Evolutionary conservation across 768 basidiomycete genomes (phyloP).

Genomic region (Holtermannia corniformis): DNA sequence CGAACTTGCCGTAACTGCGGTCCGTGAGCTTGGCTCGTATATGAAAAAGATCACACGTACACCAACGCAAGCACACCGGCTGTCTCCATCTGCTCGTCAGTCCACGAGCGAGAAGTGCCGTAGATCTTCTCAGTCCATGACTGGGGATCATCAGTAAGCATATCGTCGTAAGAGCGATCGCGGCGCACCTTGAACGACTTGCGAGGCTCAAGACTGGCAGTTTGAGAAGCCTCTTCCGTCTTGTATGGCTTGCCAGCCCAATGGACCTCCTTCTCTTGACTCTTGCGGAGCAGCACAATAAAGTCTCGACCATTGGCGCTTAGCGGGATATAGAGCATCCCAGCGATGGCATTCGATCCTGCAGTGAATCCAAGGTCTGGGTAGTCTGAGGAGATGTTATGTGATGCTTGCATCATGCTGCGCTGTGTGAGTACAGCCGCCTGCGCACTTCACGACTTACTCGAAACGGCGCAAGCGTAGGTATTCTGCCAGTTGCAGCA

Average conservation of each 20-base stretch:
- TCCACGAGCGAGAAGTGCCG: slow-evolving; percentile 62
- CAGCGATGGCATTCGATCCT: slow-evolving; percentile 55
- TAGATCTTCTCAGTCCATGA: slow-evolving; percentile 66
- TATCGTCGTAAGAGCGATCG: slow-evolving; percentile 5
- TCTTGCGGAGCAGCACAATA: slow-evolving; percentile 68
- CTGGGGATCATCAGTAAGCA: slow-evolving; percentile 6
- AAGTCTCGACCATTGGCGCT: slow-evolving; percentile 64
- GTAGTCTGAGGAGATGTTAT: slow-evolving; percentile 59
- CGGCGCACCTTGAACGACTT: slow-evolving; percentile 54
- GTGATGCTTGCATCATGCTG: slow-evolving; percentile 62
- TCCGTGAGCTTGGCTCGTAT: slow-evolving; percentile 54
- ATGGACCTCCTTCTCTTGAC: slow-evolving; percentile 57
- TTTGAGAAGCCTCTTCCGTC: slow-evolving; percentile 41
- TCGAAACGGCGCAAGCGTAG: slow-evolving; percentile 62
- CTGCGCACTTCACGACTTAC: slow-evolving; percentile 42
- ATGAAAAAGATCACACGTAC: too few species aligned
- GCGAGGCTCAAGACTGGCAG: slow-evolving; percentile 57
- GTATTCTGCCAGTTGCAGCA: slow-evolving; percentile 69
- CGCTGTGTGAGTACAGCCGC: neutral
- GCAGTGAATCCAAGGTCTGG: slow-evolving; percentile 57
- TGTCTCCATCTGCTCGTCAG: slow-evolving; percentile 73
- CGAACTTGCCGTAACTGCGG: slow-evolving; percentile 59
- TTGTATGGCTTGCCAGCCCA: slow-evolving; percentile 72
- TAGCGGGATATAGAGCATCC: slow-evolving; percentile 64
- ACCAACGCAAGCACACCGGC: slow-evolving; percentile 68